Evolutionary conservation across 345 rosid species (phyloP).

Genomic region (Hibiscus syriacus): DNA sequence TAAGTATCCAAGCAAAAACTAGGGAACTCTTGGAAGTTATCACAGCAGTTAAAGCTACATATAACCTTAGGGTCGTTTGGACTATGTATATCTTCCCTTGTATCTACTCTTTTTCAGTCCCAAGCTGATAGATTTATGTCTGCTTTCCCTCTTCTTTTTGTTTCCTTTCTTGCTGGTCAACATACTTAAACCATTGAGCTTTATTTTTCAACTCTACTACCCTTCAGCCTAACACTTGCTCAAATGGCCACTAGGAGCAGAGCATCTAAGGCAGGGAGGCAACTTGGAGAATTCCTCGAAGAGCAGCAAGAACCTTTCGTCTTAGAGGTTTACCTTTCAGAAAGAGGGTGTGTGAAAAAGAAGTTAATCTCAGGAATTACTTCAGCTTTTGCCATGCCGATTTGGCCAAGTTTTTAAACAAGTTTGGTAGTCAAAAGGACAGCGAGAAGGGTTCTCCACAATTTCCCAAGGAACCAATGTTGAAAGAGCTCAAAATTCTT

Average conservation of each 20-base stretch:
- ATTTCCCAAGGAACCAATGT: slow-evolving; percentile 17
- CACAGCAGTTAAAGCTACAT: neutral
- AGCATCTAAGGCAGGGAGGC: slow-evolving; percentile 18
- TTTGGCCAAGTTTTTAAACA: slow-evolving; percentile 16
- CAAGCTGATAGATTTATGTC: slow-evolving; percentile 27
- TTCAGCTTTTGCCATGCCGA: slow-evolving; percentile 6
- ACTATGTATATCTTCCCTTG: neutral
- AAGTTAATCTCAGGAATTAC: slow-evolving; percentile 7
- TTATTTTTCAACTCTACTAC: slow-evolving; percentile 4
- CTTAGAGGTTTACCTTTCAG: slow-evolving; percentile 33
- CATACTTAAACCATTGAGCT: slow-evolving; percentile 6
- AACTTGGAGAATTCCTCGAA: slow-evolving; percentile 43
- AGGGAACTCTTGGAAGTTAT: slow-evolving; percentile 1
- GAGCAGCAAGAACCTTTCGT: slow-evolving; percentile 58
- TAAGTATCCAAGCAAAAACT: neutral
- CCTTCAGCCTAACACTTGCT: slow-evolving; percentile 3
- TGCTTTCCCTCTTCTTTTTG: neutral
- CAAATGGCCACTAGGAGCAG: slow-evolving; percentile 20
- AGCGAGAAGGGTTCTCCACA: slow-evolving; percentile 17
- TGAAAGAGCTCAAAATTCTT: too few species aligned
- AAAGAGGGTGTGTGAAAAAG: slow-evolving; percentile 28
- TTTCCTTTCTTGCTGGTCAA: neutral
- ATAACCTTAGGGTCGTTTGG: neutral
- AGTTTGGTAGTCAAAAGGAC: neutral
- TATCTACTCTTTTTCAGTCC: slow-evolving; percentile 11